Evolutionary conservation across 805 yeast genomes (phyloP).

Genomic region (Candida oleophila): DNA sequence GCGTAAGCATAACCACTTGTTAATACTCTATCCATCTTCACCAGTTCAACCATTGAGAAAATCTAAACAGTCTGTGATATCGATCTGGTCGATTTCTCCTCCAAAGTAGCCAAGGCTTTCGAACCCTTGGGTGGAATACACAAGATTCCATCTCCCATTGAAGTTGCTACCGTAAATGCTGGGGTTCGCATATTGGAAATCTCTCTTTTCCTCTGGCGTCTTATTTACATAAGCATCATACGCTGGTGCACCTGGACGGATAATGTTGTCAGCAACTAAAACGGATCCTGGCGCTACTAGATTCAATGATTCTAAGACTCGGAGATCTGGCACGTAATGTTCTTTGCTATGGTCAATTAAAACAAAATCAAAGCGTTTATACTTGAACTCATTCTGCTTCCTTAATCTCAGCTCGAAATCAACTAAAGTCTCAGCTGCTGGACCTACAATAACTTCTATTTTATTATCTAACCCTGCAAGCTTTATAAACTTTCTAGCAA

Average conservation of each 20-base stretch:
- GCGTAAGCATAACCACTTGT: no score
- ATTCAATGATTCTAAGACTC: constrained; percentile 40
- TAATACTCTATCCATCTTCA: background rate
- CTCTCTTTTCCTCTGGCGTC: constrained; percentile 35
- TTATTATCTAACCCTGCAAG: constrained; percentile 32
- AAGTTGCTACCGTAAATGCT: constrained; percentile 28
- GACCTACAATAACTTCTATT: constrained; percentile 32
- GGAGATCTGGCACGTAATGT: constrained; percentile 39
- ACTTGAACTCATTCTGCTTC: constrained; percentile 8
- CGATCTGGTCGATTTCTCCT: constrained; percentile 25
- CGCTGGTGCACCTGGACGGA: constrained; percentile 37
- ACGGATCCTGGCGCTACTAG: constrained; percentile 39
- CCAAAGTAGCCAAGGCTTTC: constrained; percentile 14
- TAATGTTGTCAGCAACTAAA: constrained; percentile 39
- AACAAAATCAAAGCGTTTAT: constrained; percentile 29
- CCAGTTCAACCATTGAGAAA: constrained; percentile 23
- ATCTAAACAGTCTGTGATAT: constrained; percentile 29
- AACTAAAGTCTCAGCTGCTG: constrained; percentile 27
- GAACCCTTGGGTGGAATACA: constrained; percentile 34
- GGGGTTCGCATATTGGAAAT: constrained; percentile 20
- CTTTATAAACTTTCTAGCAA: constrained; percentile 26
- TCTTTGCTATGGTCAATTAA: constrained; percentile 43
- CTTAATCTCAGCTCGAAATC: constrained; percentile 18
- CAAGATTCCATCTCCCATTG: constrained; percentile 40
- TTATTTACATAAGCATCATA: constrained; percentile 36